phyloP scores from a whole-genome alignment of 371 early-diverging fungal species.

The Parasitella parasitica region DNA sequence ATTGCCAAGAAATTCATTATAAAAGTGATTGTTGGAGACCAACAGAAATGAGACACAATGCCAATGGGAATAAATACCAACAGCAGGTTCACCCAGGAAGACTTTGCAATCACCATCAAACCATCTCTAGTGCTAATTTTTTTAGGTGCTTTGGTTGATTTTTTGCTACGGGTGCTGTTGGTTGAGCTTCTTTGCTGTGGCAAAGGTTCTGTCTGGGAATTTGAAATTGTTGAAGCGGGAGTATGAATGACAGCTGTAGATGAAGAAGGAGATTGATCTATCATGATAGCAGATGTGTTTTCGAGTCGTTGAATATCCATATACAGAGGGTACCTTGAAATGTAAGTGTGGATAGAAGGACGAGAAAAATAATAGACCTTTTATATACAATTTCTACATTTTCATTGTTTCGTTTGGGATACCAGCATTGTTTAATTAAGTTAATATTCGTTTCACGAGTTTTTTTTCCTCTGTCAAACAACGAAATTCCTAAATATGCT shows the following conservation, averaged over 20 bases:
- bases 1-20: conserved; percentile 88
- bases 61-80: conserved; percentile 80
- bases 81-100: conserved; percentile 66
- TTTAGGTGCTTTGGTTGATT: not conserved
- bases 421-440: too few species aligned
- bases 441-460: too few species aligned
- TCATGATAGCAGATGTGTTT: not conserved
- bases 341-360: not conserved
- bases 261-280: not conserved
- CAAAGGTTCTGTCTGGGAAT: not conserved
- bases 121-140: conserved; percentile 26
- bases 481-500: too few species aligned
- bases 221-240: not conserved
- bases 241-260: not conserved
- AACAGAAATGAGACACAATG: conserved; percentile 61
- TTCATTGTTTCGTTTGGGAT: too few species aligned
- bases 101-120: conserved; percentile 46
- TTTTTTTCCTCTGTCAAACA: too few species aligned
- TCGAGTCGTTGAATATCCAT: conserved; percentile 3
- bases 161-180: not conserved
- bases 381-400: not conserved
- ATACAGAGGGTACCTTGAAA: not conserved
- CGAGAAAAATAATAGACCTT: not conserved
- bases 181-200: not conserved
- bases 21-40: conserved; percentile 69